phyloP scores from a whole-genome alignment of 2,329 filamentous ascomycete genomes.

The Dactylonectria estremocensis region DNA sequence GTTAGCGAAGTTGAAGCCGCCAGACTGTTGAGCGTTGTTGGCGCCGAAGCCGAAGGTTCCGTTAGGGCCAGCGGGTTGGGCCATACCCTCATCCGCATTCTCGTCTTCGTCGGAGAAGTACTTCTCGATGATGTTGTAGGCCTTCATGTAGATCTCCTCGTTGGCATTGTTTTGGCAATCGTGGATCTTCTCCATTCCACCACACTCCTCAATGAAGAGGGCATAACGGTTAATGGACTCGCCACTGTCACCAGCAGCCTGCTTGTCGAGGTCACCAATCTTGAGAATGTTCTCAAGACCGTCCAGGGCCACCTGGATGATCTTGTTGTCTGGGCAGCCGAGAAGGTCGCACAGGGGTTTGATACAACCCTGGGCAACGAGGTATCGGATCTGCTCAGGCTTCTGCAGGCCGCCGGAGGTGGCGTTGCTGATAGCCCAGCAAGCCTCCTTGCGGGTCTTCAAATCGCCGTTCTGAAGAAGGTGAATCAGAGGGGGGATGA shows the following conservation, averaged over 20 bases:
- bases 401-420: conserved; percentile 98
- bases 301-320: conserved; percentile 98
- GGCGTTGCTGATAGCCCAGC: conserved; percentile 99
- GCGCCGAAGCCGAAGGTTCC: conserved; percentile 86
- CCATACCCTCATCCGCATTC: conserved; percentile 85
- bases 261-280: conserved; percentile 99
- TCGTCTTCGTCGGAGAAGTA: conserved; percentile 99
- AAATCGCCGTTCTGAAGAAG: conserved; percentile 96
- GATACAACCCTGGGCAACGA: conserved; percentile 95
- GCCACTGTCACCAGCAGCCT: conserved; percentile 80
- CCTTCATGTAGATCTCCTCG: conserved; percentile 99
- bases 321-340: conserved; percentile 98
- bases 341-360: conserved; percentile 97
- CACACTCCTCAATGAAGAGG: conserved; percentile 97
- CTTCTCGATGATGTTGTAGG: conserved; percentile 99
- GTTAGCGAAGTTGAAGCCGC: conserved; percentile 95
- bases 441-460: conserved; percentile 99
- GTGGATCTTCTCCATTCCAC: conserved; percentile 99
- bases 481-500: conserved; percentile 96
- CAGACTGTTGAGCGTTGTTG: conserved; percentile 74
- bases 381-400: conserved; percentile 97
- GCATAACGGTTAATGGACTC: conserved; percentile 96
- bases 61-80: conserved; percentile 74
- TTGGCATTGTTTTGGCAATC: conserved; percentile 99
- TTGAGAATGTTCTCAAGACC: conserved; percentile 99